Evolutionary conservation across 768 basidiomycete genomes (phyloP).

Genomic region (Albatrellus ellisii): DNA sequence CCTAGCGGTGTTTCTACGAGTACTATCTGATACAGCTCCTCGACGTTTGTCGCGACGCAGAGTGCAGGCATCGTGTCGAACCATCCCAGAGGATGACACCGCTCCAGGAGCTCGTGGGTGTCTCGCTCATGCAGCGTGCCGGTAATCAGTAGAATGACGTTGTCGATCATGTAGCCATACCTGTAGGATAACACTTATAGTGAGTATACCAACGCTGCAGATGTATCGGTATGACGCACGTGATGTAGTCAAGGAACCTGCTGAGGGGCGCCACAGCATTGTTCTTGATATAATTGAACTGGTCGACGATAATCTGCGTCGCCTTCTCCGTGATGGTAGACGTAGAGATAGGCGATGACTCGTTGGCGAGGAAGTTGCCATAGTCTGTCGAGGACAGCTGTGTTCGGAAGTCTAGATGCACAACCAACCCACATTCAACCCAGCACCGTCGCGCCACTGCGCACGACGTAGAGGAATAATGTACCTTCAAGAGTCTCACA

Average conservation of each 20-base stretch:
- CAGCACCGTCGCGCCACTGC: not conserved
- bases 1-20: constrained; percentile 96
- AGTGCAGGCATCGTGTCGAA: constrained; percentile 99
- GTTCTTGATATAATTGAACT: constrained; percentile 87
- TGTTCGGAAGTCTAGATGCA: constrained; percentile 74
- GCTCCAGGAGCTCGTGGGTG: constrained; percentile 89
- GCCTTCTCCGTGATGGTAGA: constrained; percentile 96
- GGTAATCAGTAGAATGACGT: constrained; percentile 93
- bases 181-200: constrained; percentile 27
- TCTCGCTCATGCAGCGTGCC: constrained; percentile 96
- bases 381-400: constrained; percentile 96
- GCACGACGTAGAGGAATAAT: constrained; percentile 7
- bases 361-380: constrained; percentile 95
- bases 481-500: constrained; percentile 95
- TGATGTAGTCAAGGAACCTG: constrained; percentile 96
- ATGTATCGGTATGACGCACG: constrained; percentile 43
- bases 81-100: constrained; percentile 93
- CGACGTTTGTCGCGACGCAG: constrained; percentile 98
- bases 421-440: not conserved
- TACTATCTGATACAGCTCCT: constrained; percentile 94
- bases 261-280: constrained; percentile 86
- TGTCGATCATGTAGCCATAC: constrained; percentile 99
- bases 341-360: constrained; percentile 85
- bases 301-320: constrained; percentile 88
- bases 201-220: not conserved